These are phyloP conservation scores for Scenedesmus sp. DNA, from an alignment of 163 green algal genomes.

Conservation along the genomic window DNA sequence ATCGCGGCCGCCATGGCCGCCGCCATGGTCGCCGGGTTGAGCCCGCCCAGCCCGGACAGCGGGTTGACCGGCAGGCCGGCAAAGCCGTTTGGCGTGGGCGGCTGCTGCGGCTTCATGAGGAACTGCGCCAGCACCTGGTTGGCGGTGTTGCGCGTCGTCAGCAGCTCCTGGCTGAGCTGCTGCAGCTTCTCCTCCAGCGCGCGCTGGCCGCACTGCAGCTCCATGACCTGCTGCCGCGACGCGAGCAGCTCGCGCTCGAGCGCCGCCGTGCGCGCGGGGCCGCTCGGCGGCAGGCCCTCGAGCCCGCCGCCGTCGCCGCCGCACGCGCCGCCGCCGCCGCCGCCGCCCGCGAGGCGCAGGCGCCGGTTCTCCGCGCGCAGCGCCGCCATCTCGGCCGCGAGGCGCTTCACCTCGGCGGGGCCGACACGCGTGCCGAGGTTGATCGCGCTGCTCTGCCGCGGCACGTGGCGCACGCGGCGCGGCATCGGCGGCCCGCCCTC, in stretches of 20 bases:
- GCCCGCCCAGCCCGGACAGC: too few relatives aligned
- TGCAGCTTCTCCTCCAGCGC: background rate
- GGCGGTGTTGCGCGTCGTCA: constrained; percentile 28
- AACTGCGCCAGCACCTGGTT: constrained; percentile 29
- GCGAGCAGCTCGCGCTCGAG: too few relatives aligned
- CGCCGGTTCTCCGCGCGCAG: constrained; percentile 44
- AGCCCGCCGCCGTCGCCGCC: background rate
- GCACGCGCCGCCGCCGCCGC: background rate
- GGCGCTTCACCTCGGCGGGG: constrained; percentile 43
- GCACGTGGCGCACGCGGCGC: constrained; percentile 46
- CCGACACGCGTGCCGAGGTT: constrained; percentile 42
- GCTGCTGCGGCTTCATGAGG: constrained; percentile 5
- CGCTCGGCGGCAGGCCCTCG: too few relatives aligned
- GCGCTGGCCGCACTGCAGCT: constrained; percentile 2
- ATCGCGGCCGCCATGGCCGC: background rate
- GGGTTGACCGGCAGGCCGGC: too few relatives aligned
- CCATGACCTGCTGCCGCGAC: too few relatives aligned
- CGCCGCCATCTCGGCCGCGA: constrained; percentile 43
- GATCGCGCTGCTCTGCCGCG: constrained; percentile 46
- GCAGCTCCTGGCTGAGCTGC: constrained; percentile 34
- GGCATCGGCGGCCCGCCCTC: background rate
- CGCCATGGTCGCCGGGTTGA: too few relatives aligned
- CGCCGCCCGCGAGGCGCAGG: constrained; percentile 15
- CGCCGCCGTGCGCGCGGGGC: too few relatives aligned
- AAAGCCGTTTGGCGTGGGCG: background rate